Evolutionary conservation across 1,139 yeast species (phyloP).

Genomic region (Keqinozyma sinolaborantium): DNA sequence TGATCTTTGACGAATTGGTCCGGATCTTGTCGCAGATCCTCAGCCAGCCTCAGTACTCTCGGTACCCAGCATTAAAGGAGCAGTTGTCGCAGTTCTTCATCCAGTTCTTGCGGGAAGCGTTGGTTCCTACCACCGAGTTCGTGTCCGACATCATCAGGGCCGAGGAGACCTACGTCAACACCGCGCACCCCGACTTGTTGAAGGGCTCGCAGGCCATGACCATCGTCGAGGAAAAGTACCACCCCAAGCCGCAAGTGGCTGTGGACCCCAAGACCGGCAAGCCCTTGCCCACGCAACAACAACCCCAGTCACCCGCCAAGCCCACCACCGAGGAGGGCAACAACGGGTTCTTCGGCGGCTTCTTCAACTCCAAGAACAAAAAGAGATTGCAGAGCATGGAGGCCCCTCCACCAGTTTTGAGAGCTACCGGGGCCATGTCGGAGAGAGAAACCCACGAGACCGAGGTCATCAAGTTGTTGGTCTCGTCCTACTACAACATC

Average conservation of each 20-base stretch:
- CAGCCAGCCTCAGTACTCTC: constrained; percentile 73
- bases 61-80: constrained; percentile 90
- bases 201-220: constrained; percentile 96
- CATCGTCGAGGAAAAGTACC: constrained; percentile 86
- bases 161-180: constrained; percentile 92
- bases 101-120: constrained; percentile 74
- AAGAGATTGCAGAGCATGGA: constrained; percentile 95
- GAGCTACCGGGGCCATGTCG: constrained; percentile 92
- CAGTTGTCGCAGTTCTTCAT: constrained; percentile 78
- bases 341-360: constrained; percentile 90
- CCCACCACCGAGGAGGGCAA: constrained; percentile 35
- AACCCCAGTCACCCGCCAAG: constrained; percentile 26
- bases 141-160: constrained; percentile 78
- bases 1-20: constrained; percentile 91
- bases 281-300: constrained; percentile 51
- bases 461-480: constrained; percentile 89
- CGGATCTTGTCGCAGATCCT: constrained; percentile 85
- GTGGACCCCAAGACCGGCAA: constrained; percentile 94
- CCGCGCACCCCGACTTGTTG: constrained; percentile 95
- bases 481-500: constrained; percentile 84
- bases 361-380: constrained; percentile 88
- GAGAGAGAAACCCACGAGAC: constrained; percentile 97
- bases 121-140: constrained; percentile 81
- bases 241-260: constrained; percentile 75
- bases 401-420: constrained; percentile 92